Percentiles rank a stretch among this genome's conserved stretches.
Conservation (phyloP, 2,329 filamentous ascomycete species). For the Epichloe gansuensis region DNA sequence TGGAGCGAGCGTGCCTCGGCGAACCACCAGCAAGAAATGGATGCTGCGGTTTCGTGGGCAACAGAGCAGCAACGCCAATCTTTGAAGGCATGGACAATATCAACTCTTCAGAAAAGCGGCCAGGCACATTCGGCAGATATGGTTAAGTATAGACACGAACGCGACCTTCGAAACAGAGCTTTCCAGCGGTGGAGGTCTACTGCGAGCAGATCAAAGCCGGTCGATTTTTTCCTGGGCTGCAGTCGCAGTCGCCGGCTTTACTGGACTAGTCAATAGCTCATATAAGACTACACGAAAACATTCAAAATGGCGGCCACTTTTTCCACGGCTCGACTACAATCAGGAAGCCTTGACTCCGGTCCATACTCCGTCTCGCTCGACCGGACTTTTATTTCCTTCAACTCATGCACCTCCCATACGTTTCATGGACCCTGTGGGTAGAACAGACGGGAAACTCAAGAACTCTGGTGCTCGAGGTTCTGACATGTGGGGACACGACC, state of each 20-base stretch:
- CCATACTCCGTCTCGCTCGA: slow-evolving; percentile 36
- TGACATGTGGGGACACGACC: not conserved
- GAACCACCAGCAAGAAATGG: slow-evolving; percentile 14
- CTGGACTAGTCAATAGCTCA: not conserved
- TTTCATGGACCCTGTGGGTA: slow-evolving; percentile 20
- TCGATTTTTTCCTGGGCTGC: not conserved
- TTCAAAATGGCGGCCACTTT: slow-evolving; percentile 13
- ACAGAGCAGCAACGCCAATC: slow-evolving; percentile 19
- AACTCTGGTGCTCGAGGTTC: not conserved
- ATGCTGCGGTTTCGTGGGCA: slow-evolving; percentile 22
- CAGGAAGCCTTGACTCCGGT: slow-evolving; percentile 14
- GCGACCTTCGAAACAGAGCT: slow-evolving; percentile 19
- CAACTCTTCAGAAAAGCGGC: slow-evolving; percentile 23
- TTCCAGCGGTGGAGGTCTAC: slow-evolving; percentile 21
- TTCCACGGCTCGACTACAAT: slow-evolving; percentile 12
- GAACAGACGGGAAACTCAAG: slow-evolving; percentile 16
- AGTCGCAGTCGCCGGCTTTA: not conserved
- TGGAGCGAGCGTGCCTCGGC: slow-evolving; percentile 10
- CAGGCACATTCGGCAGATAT: slow-evolving; percentile 25
- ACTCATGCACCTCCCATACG: slow-evolving; percentile 17
- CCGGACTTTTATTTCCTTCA: slow-evolving; percentile 27
- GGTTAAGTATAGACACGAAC: slow-evolving; percentile 20
- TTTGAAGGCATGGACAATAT: slow-evolving; percentile 26
- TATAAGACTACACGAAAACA: slow-evolving; percentile 16
- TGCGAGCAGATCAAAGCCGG: slow-evolving; percentile 9